Percentiles rank a stretch among this genome's conserved stretches.
These are phyloP conservation scores for Pholiota molesta DNA, from an alignment of 768 basidiomycete genomes.

Conservation along the genomic window DNA sequence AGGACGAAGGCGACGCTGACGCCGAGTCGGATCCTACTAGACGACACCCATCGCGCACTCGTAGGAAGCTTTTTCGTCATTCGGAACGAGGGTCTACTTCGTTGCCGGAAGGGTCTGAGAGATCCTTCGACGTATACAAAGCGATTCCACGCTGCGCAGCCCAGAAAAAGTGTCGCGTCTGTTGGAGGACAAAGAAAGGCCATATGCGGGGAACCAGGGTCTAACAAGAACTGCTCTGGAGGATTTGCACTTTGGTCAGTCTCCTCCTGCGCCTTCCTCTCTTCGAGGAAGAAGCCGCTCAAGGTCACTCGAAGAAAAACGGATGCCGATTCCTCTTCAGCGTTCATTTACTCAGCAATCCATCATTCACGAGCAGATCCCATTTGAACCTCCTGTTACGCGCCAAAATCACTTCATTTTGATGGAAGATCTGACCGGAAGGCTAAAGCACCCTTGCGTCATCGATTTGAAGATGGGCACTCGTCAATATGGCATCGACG, in stretches of 20 bases:
- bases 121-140: conserved; percentile 65
- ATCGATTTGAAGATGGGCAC: conserved; percentile 99
- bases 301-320: conserved; percentile 39
- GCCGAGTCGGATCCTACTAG: conserved; percentile 27
- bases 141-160: conserved; percentile 54
- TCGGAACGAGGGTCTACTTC: conserved; percentile 43
- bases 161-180: conserved; percentile 31
- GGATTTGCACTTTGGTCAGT: conserved; percentile 12
- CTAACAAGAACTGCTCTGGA: not conserved
- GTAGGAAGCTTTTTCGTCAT: conserved; percentile 44
- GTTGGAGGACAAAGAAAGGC: conserved; percentile 6
- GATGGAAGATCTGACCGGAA: conserved; percentile 97
- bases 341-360: conserved; percentile 27
- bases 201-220: conserved; percentile 1
- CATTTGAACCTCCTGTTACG: conserved; percentile 52
- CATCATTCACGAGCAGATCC: conserved; percentile 36
- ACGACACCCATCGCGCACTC: conserved; percentile 26
- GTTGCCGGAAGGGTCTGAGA: conserved; percentile 37
- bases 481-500: conserved; percentile 96
- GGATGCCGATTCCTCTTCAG: conserved; percentile 28
- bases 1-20: conserved; percentile 55
- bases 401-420: conserved; percentile 98
- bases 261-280: conserved; percentile 29
- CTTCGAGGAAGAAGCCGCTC: conserved; percentile 50
- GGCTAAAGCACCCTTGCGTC: conserved; percentile 90